A percentile compares a stretch with the other conserved stretches of the same genome.
Evolutionary conservation across 2,329 filamentous ascomycete genomes (phyloP).

Genomic region (Ilyonectria robusta): DNA sequence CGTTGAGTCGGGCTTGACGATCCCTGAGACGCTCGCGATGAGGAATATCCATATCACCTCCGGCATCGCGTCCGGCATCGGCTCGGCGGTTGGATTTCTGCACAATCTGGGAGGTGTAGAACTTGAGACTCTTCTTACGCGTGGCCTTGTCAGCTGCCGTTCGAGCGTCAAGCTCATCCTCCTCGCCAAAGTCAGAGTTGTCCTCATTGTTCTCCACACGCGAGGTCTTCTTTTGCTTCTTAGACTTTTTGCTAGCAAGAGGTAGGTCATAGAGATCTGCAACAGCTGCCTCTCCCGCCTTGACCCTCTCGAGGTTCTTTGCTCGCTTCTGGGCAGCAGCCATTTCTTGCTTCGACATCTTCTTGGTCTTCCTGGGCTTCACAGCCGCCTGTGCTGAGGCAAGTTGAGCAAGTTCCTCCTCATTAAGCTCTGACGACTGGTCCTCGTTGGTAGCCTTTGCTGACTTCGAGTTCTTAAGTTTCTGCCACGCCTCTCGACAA

Average conservation of each 20-base stretch:
- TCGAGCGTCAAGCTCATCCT: constrained; percentile 81
- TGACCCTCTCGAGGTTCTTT: constrained; percentile 62
- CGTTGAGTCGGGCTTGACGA: constrained; percentile 86
- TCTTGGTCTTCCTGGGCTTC: constrained; percentile 50
- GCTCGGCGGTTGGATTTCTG: constrained; percentile 93
- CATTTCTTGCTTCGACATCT: constrained; percentile 54
- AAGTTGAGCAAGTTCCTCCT: constrained; percentile 46
- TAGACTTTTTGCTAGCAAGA: constrained; percentile 64
- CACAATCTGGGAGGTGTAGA: constrained; percentile 98
- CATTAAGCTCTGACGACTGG: constrained; percentile 37
- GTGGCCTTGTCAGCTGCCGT: constrained; percentile 89
- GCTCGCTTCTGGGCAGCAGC: constrained; percentile 56
- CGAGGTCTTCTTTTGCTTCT: constrained; percentile 50
- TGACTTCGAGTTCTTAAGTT: constrained; percentile 75
- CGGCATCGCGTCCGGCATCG: constrained; percentile 78
- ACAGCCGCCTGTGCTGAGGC: constrained; percentile 40
- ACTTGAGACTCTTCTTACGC: constrained; percentile 92
- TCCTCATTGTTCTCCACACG: constrained; percentile 66
- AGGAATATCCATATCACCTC: constrained; percentile 87
- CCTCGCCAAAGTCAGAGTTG: constrained; percentile 94
- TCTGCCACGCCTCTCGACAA: constrained; percentile 85
- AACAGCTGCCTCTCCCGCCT: constrained; percentile 78
- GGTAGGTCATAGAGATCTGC: constrained; percentile 77
- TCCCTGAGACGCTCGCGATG: constrained; percentile 91
- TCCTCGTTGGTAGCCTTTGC: constrained; percentile 57